Base-by-base conservation (phyloP, 257 asterid genomes). In the Eucommia ulmoides region DNA sequence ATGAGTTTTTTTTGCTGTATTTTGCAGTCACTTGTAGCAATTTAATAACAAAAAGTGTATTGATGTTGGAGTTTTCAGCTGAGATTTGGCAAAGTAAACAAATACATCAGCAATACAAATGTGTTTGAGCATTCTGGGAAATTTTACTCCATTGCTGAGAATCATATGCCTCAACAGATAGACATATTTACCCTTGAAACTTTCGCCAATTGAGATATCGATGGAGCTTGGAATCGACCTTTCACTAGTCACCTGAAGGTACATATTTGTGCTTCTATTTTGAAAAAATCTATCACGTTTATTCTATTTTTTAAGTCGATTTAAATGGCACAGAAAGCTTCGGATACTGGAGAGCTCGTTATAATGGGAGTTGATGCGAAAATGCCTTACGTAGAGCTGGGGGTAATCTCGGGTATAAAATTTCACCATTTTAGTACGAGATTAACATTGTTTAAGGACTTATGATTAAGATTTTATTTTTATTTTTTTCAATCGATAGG, bases 241-340 rank as follows among this genome's bases (percentile, higher is more conserved):
- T 84, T 78, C 54, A 75, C 83, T 24, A 70, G 83, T 63, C 94
- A 84, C 55, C 93, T 88, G 20, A 78, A 78, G 88, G 94, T 81
- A 42, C 48, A 6, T 0, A 42, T 16, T 29, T n/a, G n/a, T n/a
- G n/a, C n/a, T n/a, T n/a, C n/a, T n/a, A n/a, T n/a, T n/a, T n/a
- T n/a, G n/a, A n/a, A n/a, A n/a, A n/a, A n/a, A n/a, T n/a, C n/a
- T n/a, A n/a, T n/a, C n/a, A n/a, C n/a, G n/a, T n/a, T n/a, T n/a
- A n/a, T n/a, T n/a, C n/a, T n/a, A n/a, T n/a, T n/a, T n/a, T n/a
- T n/a, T n/a, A n/a, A n/a, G n/a, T n/a, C n/a, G n/a, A n/a, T n/a
- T 42, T 18, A 1, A 42, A 42, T 19, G 18, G 41, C 20, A 26
- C 76, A 84, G 93, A 78, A 73, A 78, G 80, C 56, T 52, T 77